A percentile compares a stretch with the other conserved stretches of the same genome.
phyloP scores from a whole-genome alignment of 2,329 filamentous ascomycete genomes.

The Monilinia fructigena region DNA sequence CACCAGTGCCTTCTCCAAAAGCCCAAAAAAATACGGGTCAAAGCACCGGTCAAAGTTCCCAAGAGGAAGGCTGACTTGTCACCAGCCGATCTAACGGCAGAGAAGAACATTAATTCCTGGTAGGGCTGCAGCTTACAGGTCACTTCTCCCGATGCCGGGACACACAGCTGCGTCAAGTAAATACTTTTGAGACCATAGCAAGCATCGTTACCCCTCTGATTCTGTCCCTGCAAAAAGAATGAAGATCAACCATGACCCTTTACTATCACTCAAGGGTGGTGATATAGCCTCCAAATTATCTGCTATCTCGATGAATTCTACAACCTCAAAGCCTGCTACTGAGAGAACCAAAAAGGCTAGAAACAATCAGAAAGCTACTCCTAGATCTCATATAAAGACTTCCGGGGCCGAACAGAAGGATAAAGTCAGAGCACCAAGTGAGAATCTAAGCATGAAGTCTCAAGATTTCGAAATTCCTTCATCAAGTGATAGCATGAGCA shows the following conservation, averaged over 20 bases:
- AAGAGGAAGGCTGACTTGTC: background rate
- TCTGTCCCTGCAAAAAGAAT: background rate
- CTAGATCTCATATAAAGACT: background rate
- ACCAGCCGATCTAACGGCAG: no score
- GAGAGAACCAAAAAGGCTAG: background rate
- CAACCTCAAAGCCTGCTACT: background rate
- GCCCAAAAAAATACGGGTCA: no score
- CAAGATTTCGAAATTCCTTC: background rate
- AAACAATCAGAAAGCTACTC: background rate
- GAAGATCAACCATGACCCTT: background rate
- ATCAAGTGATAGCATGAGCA: background rate
- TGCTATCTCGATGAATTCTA: background rate
- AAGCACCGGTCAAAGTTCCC: no score
- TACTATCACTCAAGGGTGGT: background rate
- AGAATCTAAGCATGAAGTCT: background rate
- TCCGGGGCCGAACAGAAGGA: accelerated
- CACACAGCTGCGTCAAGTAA: background rate
- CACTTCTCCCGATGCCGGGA: background rate
- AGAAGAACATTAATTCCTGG: accelerated
- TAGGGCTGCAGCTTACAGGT: background rate
- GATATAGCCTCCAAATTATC: background rate
- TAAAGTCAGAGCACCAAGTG: no score
- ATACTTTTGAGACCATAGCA: background rate
- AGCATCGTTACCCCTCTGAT: background rate
- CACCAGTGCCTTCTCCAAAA: background rate